These are phyloP conservation scores for Sporobolus alterniflorus DNA, from an alignment of 202 grass and related monocot genomes.

Conservation along the genomic window DNA sequence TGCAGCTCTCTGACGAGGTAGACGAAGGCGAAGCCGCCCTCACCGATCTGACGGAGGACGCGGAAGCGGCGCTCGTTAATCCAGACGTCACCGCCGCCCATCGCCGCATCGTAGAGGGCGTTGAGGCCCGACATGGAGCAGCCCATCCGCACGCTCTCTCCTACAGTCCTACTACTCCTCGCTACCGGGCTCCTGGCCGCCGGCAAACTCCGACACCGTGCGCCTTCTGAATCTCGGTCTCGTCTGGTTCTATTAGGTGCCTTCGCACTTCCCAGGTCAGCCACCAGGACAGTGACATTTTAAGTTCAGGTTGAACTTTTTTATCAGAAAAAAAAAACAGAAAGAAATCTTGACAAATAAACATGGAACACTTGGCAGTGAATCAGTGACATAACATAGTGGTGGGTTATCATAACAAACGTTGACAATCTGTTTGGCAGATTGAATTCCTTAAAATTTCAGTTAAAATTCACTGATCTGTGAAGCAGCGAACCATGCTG, in stretches of 20 bases:
- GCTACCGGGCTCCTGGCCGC: background rate
- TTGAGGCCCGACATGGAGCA: constrained; percentile 97
- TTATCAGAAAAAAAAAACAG: background rate
- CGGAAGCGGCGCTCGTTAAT: constrained; percentile 97
- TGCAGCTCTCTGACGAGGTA: constrained; percentile 90
- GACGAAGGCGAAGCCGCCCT: constrained; percentile 97
- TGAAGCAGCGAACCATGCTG: background rate
- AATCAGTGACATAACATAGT: background rate
- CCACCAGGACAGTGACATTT: constrained; percentile 12
- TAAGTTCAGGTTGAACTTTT: background rate
- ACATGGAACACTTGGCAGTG: background rate
- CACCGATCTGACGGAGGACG: constrained; percentile 90
- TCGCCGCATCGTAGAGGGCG: constrained; percentile 83
- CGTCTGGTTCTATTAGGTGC: constrained; percentile 15
- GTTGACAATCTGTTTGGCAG: background rate
- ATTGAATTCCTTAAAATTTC: background rate
- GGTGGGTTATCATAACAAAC: background rate
- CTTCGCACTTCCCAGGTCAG: constrained; percentile 17
- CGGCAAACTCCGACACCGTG: constrained; percentile 23
- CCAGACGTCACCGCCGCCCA: constrained; percentile 86
- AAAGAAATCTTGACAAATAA: background rate
- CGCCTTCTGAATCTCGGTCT: background rate
- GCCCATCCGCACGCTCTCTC: constrained; percentile 50
- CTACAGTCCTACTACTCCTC: background rate
- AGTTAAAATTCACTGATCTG: background rate